Evolutionary conservation across 345 rosid genomes (phyloP), one percentile per base, ranked within the genome.

Genomic region (Syzygium grande): DNA sequence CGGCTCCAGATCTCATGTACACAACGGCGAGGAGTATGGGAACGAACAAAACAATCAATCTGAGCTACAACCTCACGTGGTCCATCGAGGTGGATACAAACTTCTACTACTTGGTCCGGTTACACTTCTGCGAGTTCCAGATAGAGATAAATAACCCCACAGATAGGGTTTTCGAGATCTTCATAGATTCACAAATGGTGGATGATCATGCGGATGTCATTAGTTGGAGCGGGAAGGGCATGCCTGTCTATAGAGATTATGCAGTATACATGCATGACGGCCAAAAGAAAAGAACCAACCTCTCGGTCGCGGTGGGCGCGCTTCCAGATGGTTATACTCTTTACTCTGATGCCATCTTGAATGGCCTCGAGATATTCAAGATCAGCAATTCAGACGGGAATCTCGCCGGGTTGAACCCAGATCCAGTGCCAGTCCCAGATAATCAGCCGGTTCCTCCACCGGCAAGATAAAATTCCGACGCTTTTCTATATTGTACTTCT

Each of bases 351-450:
- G 92, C 90, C 23, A 84, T 89, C 23, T 38, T 92, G 58, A 92
- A 90, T 68, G 93, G 94, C 23, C 54, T 92, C 43, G 93, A 93
- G 88, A 85, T 93, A 11, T 92, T 93, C 89, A 93, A 92, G 86
- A 85, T 92, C 46, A 83, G 80, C 55, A 46, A 86, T 25, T 43
- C 51, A 7, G 68, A 41, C 6, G 79, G 86, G 53, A 90, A 86
- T 85, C 87, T 93, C 61, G 93, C 93, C 21, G 92, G 91, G 14
- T 88, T 52, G 6, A 91, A 91, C 73, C 93, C 92, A 29, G 88
- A 89, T 55, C 89, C 80, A 1, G 43, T 41, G 4, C 41, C 41
- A 38, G 4, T 51, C 29, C 87, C 23, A 9, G n/a, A 19, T 85
- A 17, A 9, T 14, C 59, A 4, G 22, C 10, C 51, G 3, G n/a